Conservation (phyloP, 139 green algal genomes). For the Diplosphaera chodatii region DNA sequence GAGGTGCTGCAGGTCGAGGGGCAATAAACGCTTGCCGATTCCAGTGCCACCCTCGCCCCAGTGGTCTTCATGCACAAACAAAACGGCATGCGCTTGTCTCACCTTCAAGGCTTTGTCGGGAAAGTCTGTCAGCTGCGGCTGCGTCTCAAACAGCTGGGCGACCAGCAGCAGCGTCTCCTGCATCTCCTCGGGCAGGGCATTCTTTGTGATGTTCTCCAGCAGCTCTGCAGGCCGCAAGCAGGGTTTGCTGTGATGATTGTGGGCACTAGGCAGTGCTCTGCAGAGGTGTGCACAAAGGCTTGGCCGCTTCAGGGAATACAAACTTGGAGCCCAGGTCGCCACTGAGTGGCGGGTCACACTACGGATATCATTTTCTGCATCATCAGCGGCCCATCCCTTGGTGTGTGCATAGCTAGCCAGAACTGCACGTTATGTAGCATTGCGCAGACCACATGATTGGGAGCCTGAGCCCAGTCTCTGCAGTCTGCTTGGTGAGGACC, state of each 20-base stretch:
- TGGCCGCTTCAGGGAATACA: conserved; percentile 77
- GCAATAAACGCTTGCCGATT: too few species aligned
- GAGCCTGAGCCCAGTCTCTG: too few species aligned
- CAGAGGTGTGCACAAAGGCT: neutral
- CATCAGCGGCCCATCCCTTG: conserved; percentile 6
- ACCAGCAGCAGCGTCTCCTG: conserved; percentile 45
- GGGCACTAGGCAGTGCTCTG: neutral
- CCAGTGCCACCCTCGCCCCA: too few species aligned
- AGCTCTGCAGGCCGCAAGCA: conserved; percentile 32
- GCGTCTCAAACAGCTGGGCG: conserved; percentile 46
- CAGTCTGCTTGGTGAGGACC: too few species aligned
- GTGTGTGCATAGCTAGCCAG: too few species aligned
- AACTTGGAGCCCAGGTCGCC: conserved; percentile 45
- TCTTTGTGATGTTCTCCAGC: conserved; percentile 26
- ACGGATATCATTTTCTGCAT: conserved; percentile 14
- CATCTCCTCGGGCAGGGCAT: conserved; percentile 6
- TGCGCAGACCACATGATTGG: too few species aligned
- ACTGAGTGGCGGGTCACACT: neutral
- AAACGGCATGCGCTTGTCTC: neutral
- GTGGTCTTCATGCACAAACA: conserved; percentile 10
- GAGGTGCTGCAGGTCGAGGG: conserved; percentile 4
- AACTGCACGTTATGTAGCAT: too few species aligned
- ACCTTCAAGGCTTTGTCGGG: conserved; percentile 44
- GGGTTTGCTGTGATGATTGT: neutral
- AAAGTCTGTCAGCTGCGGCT: conserved; percentile 44